Evolutionary conservation across 306 rosid species (phyloP).

Genomic region (Adenanthera pavonina): DNA sequence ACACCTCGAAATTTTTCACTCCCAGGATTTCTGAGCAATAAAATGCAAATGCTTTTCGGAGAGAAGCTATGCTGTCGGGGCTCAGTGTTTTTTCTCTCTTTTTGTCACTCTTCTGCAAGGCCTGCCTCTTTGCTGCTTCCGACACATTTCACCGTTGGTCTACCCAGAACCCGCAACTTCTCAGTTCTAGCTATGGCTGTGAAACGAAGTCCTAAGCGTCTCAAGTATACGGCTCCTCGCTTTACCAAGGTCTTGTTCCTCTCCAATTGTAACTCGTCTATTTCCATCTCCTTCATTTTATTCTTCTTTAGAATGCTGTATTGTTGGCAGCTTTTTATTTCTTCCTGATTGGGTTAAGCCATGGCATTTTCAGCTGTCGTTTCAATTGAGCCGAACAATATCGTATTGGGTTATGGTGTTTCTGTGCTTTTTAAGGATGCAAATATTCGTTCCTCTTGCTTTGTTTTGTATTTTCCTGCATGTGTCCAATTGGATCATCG

Average conservation of each 20-base stretch:
- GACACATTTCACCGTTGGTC: constrained; percentile 29
- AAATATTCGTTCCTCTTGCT: not conserved
- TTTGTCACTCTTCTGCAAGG: constrained; percentile 34
- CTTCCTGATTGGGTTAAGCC: not conserved
- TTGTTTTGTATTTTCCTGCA: not conserved
- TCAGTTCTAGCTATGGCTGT: constrained; percentile 52
- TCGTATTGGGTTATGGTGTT: not conserved
- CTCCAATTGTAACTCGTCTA: not conserved
- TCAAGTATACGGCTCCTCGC: constrained; percentile 79
- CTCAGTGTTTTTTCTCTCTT: constrained; percentile 42
- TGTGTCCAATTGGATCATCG: not conserved
- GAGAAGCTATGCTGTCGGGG: constrained; percentile 36
- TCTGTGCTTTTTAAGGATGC: not conserved
- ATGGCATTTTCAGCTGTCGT: not conserved
- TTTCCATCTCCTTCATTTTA: not conserved
- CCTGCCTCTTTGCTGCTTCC: constrained; percentile 22
- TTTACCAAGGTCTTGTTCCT: constrained; percentile 67
- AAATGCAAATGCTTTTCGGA: constrained; percentile 41
- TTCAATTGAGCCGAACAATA: not conserved
- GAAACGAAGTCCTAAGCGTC: constrained; percentile 97
- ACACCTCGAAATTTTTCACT: not conserved
- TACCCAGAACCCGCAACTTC: constrained; percentile 40
- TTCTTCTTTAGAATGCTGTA: not conserved
- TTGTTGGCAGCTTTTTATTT: not conserved
- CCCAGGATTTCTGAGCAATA: not conserved